A percentile compares a stretch with the other conserved stretches of the same genome.
Evolutionary conservation across 108 stramenopile genomes (phyloP).

Genomic region (Mediolabrus comicus): DNA sequence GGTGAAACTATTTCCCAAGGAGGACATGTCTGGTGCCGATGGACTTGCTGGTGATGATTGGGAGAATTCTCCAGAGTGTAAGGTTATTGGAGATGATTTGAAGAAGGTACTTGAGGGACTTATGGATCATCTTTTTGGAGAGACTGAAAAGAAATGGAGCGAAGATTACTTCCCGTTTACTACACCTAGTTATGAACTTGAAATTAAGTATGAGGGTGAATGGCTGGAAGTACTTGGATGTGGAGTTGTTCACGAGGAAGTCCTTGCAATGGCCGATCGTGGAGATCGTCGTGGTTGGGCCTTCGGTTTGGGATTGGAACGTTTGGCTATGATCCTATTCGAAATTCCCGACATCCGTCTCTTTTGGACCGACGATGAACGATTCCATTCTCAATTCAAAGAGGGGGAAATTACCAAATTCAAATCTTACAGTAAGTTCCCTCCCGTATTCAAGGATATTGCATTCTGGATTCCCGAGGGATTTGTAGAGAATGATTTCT

Average conservation of each 20-base stretch:
- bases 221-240: constrained; percentile 98
- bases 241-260: constrained; percentile 88
- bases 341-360: constrained; percentile 93
- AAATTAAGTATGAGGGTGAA: constrained; percentile 88
- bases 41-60: constrained; percentile 33
- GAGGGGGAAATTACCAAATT: constrained; percentile 63
- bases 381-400: constrained; percentile 89
- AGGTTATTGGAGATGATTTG: constrained; percentile 47
- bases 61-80: constrained; percentile 29
- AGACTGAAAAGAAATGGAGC: constrained; percentile 48
- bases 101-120: constrained; percentile 69
- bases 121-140: constrained; percentile 68
- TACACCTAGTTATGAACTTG: constrained; percentile 91
- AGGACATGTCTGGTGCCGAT: constrained; percentile 28
- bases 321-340: constrained; percentile 96
- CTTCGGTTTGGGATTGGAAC: constrained; percentile 94
- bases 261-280: constrained; percentile 76
- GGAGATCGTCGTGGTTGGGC: constrained; percentile 85
- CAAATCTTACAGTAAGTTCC: constrained; percentile 81
- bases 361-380: constrained; percentile 87
- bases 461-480: constrained; percentile 76
- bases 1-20: constrained; percentile 54
- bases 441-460: constrained; percentile 83
- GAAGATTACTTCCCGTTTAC: constrained; percentile 97
- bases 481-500: constrained; percentile 82